Percentiles rank a stretch among this genome's conserved stretches.
phyloP scores from a whole-genome alignment of 2,329 filamentous ascomycete species.

The Boeremia exigua region DNA sequence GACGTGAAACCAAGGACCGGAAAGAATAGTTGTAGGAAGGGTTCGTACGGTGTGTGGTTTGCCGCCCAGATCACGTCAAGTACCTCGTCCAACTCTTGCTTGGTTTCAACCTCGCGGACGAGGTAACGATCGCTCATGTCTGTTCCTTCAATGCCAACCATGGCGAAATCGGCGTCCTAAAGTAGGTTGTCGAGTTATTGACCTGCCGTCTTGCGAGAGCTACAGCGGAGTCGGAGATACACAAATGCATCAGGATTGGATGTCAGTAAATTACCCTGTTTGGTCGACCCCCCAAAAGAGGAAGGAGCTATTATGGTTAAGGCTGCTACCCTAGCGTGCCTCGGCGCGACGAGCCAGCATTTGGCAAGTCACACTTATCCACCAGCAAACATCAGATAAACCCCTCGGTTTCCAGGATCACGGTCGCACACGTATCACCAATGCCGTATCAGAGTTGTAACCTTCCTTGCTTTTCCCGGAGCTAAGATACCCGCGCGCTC shows the following conservation, averaged over 20 bases:
- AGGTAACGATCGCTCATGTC: slow-evolving; percentile 31
- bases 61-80: slow-evolving; percentile 45
- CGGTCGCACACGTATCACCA: slow-evolving; percentile 33
- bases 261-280: slow-evolving; percentile 30
- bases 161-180: slow-evolving; percentile 27
- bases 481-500: slow-evolving; percentile 12
- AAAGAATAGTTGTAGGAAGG: slow-evolving; percentile 44
- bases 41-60: slow-evolving; percentile 45
- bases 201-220: slow-evolving; percentile 26
- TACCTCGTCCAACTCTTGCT: slow-evolving; percentile 38
- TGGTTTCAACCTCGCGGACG: slow-evolving; percentile 34
- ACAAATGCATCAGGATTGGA: slow-evolving; percentile 27
- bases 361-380: slow-evolving; percentile 26
- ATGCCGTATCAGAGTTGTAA: slow-evolving; percentile 25
- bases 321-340: slow-evolving; percentile 20
- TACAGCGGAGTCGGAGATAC: slow-evolving; percentile 37
- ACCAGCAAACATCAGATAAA: slow-evolving; percentile 19
- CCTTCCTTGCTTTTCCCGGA: slow-evolving; percentile 30
- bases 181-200: slow-evolving; percentile 17
- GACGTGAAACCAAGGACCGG: slow-evolving; percentile 39
- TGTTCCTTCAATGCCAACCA: slow-evolving; percentile 25
- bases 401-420: slow-evolving; percentile 20
- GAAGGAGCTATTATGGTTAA: slow-evolving; percentile 27
- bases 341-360: slow-evolving; percentile 27
- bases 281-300: slow-evolving; percentile 29